These are phyloP conservation scores for Telopea speciosissima DNA, from an alignment of 177 flowering plant species.

Conservation along the genomic window DNA sequence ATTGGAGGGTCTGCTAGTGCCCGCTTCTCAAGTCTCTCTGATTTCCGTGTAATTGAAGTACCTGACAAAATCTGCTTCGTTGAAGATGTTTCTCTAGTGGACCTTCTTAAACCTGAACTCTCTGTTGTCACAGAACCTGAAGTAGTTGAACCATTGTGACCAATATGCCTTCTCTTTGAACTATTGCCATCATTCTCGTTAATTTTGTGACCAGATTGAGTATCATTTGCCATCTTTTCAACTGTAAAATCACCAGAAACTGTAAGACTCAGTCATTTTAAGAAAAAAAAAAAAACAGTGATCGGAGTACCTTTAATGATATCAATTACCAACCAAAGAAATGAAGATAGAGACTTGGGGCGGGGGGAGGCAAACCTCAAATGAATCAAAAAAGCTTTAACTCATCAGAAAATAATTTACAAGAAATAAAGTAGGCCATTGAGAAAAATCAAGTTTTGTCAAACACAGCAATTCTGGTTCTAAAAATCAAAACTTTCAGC, in stretches of 20 bases:
- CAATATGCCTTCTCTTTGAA: constrained; percentile 12
- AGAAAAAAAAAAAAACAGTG: background rate
- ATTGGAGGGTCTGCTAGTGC: constrained; percentile 20
- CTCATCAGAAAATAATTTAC: background rate
- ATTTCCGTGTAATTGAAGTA: constrained; percentile 34
- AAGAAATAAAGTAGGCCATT: background rate
- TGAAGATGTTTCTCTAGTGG: constrained; percentile 26
- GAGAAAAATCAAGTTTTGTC: background rate
- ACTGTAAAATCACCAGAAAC: constrained; percentile 8
- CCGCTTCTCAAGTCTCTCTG: constrained; percentile 43
- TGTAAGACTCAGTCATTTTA: background rate
- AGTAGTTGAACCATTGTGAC: constrained; percentile 14
- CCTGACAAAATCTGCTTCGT: constrained; percentile 22
- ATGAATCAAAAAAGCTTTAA: background rate
- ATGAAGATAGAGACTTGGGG: background rate
- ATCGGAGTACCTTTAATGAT: background rate
- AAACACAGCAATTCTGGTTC: background rate
- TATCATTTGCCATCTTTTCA: constrained; percentile 32
- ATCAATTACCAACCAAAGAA: background rate
- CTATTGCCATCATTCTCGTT: constrained; percentile 29
- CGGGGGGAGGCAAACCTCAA: background rate
- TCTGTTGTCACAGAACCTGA: constrained; percentile 20
- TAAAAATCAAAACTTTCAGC: background rate
- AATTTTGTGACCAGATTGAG: constrained; percentile 6
- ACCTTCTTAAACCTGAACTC: constrained; percentile 27